Evolutionary conservation across 2,329 filamentous ascomycete genomes (phyloP).

Genomic region (Nakataea oryzae): DNA sequence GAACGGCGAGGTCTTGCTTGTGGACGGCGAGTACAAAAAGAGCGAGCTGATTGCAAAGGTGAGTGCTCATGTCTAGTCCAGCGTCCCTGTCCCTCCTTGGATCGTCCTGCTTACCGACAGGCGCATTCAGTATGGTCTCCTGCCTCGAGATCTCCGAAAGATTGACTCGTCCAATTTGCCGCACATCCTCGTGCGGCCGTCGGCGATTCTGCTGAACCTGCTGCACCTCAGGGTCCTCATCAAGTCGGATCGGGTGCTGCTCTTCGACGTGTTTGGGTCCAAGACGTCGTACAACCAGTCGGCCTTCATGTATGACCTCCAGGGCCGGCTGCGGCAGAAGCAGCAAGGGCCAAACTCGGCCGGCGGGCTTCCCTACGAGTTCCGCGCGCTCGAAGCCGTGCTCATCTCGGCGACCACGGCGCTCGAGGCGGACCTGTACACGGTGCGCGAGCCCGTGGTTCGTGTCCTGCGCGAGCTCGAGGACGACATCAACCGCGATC

Average conservation of each 20-base stretch:
- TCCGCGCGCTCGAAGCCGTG: conserved; percentile 89
- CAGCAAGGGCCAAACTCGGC: conserved; percentile 26
- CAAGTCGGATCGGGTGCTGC: conserved; percentile 80
- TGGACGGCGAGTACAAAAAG: conserved; percentile 96
- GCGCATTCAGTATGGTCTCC: conserved; percentile 58
- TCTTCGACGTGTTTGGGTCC: conserved; percentile 94
- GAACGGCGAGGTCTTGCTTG: conserved; percentile 80
- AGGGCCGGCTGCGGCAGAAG: conserved; percentile 84
- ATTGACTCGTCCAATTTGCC: conserved; percentile 94
- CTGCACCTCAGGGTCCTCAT: conserved; percentile 94
- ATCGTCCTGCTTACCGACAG: background rate
- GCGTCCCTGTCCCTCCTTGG: background rate
- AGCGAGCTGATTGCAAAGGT: conserved; percentile 93
- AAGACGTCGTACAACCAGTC: conserved; percentile 93
- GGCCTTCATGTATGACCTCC: conserved; percentile 94
- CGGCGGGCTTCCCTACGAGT: conserved; percentile 74
- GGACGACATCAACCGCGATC: conserved; percentile 93
- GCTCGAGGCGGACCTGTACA: conserved; percentile 88
- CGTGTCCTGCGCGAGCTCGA: conserved; percentile 82
- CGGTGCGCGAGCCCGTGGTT: conserved; percentile 85
- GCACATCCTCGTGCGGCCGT: conserved; percentile 87
- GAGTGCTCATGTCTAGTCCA: conserved; percentile 14
- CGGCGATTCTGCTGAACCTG: conserved; percentile 88
- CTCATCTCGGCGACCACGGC: conserved; percentile 88
- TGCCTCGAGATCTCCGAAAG: conserved; percentile 91